Evolutionary conservation across 306 rosid genomes (phyloP).

Genomic region (Pyrus betulifolia): DNA sequence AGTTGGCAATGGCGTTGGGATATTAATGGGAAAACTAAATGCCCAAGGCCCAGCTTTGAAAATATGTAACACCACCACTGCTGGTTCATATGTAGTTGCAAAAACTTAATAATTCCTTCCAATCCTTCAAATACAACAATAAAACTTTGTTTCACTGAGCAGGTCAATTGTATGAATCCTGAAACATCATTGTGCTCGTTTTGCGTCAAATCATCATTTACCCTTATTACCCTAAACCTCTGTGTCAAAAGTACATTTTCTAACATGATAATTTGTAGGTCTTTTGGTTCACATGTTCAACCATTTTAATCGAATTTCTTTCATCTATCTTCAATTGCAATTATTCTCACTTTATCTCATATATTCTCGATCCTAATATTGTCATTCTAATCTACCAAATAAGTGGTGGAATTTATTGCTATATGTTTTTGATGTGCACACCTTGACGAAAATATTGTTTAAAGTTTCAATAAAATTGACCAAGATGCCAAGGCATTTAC

Average conservation of each 20-base stretch:
- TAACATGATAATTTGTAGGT: too few species aligned
- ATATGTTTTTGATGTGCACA: neutral
- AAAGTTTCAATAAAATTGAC: neutral
- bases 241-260: too few species aligned
- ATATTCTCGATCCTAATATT: too few species aligned
- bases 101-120: neutral
- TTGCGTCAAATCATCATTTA: too few species aligned
- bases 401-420: neutral
- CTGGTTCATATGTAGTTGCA: neutral
- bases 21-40: neutral
- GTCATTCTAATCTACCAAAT: neutral
- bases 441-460: neutral
- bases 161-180: too few species aligned
- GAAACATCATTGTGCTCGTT: accelerated
- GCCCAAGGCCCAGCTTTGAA: neutral
- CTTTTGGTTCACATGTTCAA: too few species aligned
- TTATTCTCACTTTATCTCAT: too few species aligned
- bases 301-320: too few species aligned
- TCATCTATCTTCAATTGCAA: too few species aligned
- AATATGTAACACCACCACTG: neutral
- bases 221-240: too few species aligned
- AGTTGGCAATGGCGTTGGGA: neutral
- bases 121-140: neutral
- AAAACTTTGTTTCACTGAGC: too few species aligned
- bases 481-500: neutral